Percentiles rank a stretch among this genome's conserved stretches.
These are phyloP conservation scores for Celoporthe dispersa DNA, from an alignment of 2,329 filamentous ascomycete species.

Conservation along the genomic window DNA sequence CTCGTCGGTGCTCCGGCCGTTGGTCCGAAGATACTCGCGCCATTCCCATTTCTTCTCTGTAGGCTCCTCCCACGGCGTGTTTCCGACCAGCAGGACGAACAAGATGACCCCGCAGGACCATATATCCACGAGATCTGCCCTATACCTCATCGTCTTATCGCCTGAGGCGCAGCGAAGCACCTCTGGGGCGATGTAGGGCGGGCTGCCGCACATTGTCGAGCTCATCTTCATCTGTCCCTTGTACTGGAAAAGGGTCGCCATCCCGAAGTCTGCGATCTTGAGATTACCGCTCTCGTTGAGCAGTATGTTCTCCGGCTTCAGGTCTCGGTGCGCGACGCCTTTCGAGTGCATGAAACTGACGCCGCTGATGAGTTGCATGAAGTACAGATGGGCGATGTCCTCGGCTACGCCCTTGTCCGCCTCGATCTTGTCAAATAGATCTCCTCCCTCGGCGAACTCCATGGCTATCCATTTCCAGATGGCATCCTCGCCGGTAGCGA, in stretches of 20 bases:
- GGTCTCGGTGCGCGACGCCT: conserved; percentile 88
- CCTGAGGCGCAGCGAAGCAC: conserved; percentile 64
- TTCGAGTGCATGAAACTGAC: conserved; percentile 96
- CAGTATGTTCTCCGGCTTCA: conserved; percentile 95
- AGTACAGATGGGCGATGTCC: conserved; percentile 96
- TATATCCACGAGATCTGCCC: conserved; percentile 83
- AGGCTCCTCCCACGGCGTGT: conserved; percentile 97
- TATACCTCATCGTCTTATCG: conserved; percentile 64
- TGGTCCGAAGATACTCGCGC: conserved; percentile 79
- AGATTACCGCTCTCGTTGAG: conserved; percentile 82
- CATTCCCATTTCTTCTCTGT: conserved; percentile 87
- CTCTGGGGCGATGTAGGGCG: conserved; percentile 96
- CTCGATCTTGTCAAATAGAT: conserved; percentile 99
- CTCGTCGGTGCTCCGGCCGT: conserved; percentile 81
- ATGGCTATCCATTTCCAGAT: conserved; percentile 98
- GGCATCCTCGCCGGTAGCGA: conserved; percentile 81
- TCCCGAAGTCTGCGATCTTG: conserved; percentile 95
- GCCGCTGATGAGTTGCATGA: conserved; percentile 86
- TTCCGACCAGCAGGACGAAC: conserved; percentile 92
- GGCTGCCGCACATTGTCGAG: conserved; percentile 90
- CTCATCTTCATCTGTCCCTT: conserved; percentile 82
- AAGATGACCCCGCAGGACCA: conserved; percentile 99
- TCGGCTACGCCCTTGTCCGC: conserved; percentile 93
- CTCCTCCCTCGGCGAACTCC: conserved; percentile 93
- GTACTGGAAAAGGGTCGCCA: conserved; percentile 92